These are phyloP conservation scores for Macrolepiota albuminosa DNA, from an alignment of 768 basidiomycete species.

Conservation along the genomic window DNA sequence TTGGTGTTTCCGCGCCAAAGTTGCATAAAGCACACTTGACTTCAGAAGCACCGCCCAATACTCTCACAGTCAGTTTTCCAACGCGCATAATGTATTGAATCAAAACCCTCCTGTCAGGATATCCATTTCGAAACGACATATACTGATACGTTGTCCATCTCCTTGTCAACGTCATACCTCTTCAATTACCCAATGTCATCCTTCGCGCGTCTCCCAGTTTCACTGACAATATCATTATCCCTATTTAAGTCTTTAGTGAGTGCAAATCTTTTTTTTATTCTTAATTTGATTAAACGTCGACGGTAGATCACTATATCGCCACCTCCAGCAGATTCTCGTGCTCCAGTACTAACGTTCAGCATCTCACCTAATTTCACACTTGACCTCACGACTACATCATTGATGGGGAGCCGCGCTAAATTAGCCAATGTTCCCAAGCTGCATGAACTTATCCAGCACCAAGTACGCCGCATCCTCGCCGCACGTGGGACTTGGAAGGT, in stretches of 20 bases:
- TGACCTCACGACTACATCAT: conserved; percentile 80
- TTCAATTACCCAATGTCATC: conserved; percentile 83
- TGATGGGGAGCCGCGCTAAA: conserved; percentile 96
- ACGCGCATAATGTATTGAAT: background rate
- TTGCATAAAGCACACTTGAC: conserved; percentile 66
- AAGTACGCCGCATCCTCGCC: conserved; percentile 65
- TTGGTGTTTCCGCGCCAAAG: conserved; percentile 77
- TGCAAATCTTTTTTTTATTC: background rate
- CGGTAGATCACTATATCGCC: conserved; percentile 58
- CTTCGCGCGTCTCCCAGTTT: conserved; percentile 80
- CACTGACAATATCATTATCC: conserved; percentile 73
- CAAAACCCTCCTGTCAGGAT: conserved; percentile 39
- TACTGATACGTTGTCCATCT: conserved; percentile 78
- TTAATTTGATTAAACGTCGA: background rate
- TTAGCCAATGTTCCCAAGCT: conserved; percentile 96
- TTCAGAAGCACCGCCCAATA: conserved; percentile 20
- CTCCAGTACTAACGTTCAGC: conserved; percentile 64
- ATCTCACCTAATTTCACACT: conserved; percentile 86
- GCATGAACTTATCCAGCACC: conserved; percentile 88
- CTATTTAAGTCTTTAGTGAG: conserved; percentile 66
- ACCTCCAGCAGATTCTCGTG: conserved; percentile 45
- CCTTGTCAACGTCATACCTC: conserved; percentile 74
- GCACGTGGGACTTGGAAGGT: conserved; percentile 62
- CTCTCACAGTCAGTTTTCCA: conserved; percentile 25
- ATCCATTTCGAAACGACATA: conserved; percentile 84